Evolutionary conservation across 2,329 filamentous ascomycete genomes (phyloP).

Genomic region (Colletotrichum godetiae): DNA sequence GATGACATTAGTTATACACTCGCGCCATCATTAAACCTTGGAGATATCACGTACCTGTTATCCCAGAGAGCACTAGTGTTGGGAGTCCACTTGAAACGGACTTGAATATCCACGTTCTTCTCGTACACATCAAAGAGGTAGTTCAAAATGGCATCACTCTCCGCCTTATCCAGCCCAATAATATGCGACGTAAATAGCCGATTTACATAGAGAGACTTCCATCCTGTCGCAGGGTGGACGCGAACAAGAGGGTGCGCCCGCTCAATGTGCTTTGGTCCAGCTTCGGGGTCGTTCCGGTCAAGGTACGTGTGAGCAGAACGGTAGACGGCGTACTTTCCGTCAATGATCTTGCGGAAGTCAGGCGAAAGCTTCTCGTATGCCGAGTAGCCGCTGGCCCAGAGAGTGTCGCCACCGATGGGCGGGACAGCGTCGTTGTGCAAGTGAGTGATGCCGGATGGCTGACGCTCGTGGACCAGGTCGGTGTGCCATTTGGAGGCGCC

Average conservation of each 20-base stretch:
- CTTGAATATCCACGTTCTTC: conserved; percentile 76
- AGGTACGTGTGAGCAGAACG: conserved; percentile 74
- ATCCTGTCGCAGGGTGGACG: conserved; percentile 78
- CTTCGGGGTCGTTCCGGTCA: conserved; percentile 69
- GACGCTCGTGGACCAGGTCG: conserved; percentile 77
- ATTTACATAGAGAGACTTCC: conserved; percentile 81
- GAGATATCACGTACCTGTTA: conserved; percentile 61
- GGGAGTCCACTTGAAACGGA: conserved; percentile 78
- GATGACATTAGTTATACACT: neutral
- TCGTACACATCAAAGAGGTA: conserved; percentile 78
- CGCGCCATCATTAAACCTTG: neutral
- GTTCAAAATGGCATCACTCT: conserved; percentile 75
- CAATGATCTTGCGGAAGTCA: conserved; percentile 76
- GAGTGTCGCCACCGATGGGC: conserved; percentile 74
- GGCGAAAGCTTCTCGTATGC: conserved; percentile 81
- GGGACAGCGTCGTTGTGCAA: conserved; percentile 77
- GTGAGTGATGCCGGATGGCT: conserved; percentile 78
- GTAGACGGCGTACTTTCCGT: conserved; percentile 74
- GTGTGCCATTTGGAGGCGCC: conserved; percentile 77
- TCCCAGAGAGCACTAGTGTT: conserved; percentile 77
- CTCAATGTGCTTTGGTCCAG: conserved; percentile 75
- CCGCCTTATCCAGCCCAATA: conserved; percentile 74
- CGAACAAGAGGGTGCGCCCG: conserved; percentile 76
- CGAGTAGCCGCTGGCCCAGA: conserved; percentile 78
- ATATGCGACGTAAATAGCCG: conserved; percentile 76